Conservation (phyloP, 2,329 filamentous ascomycete species). For the Diaporthe nobilis region DNA sequence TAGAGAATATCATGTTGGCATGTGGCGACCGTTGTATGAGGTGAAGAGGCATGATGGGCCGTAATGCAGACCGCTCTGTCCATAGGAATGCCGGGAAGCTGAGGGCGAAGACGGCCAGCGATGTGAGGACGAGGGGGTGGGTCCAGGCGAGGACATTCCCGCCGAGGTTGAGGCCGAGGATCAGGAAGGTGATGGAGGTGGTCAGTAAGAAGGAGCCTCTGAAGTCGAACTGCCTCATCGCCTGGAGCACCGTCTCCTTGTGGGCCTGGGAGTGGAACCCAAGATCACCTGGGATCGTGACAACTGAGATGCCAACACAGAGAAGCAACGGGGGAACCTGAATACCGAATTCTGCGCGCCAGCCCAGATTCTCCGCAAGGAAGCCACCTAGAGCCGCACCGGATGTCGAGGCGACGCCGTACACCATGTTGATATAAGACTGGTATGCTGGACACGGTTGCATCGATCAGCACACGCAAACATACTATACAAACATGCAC, state of each 20-base stretch:
- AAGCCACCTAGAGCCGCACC: constrained; percentile 79
- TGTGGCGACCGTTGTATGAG: constrained; percentile 65
- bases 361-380: constrained; percentile 79
- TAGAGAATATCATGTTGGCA: constrained; percentile 71
- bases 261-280: constrained; percentile 59
- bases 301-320: constrained; percentile 59
- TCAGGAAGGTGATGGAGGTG: constrained; percentile 67
- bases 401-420: constrained; percentile 69
- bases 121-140: constrained; percentile 69
- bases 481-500: background rate
- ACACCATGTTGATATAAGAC: constrained; percentile 77
- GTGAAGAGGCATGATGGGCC: constrained; percentile 73
- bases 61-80: constrained; percentile 63
- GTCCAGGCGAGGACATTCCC: constrained; percentile 75
- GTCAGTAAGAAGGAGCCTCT: constrained; percentile 68
- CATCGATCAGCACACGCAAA: background rate
- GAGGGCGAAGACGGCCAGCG: constrained; percentile 62
- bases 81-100: constrained; percentile 66
- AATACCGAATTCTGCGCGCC: constrained; percentile 80
- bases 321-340: constrained; percentile 68
- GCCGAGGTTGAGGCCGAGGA: constrained; percentile 73
- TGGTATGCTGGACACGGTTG: constrained; percentile 68
- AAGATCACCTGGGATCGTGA: constrained; percentile 67
- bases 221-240: constrained; percentile 70
- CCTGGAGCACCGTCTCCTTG: constrained; percentile 59